These are phyloP conservation scores for Russula emetica DNA, from an alignment of 768 basidiomycete genomes.

Conservation along the genomic window DNA sequence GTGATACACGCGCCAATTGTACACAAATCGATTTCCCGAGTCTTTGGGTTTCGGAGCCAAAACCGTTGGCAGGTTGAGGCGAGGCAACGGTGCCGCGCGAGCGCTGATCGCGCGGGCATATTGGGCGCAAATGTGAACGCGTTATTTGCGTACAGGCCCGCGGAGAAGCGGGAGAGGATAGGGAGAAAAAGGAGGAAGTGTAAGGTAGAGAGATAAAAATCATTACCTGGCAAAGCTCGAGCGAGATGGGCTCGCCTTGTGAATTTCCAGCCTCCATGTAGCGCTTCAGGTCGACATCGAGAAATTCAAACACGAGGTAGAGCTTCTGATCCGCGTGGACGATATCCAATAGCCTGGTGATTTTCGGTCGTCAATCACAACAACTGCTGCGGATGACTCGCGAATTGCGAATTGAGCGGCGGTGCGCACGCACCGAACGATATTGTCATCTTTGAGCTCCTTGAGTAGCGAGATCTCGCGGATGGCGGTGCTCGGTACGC, in stretches of 20 bases:
- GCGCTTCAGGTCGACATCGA: constrained; percentile 93
- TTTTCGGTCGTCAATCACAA: neutral
- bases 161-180: neutral
- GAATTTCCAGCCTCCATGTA: constrained; percentile 90
- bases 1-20: constrained; percentile 6
- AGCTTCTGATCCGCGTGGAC: constrained; percentile 96
- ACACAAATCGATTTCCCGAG: constrained; percentile 6
- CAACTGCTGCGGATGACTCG: neutral
- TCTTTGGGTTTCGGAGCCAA: constrained; percentile 31
- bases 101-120: constrained; percentile 32
- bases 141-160: constrained; percentile 22
- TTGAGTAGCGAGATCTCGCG: constrained; percentile 96
- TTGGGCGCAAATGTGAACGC: constrained; percentile 28
- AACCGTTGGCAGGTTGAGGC: constrained; percentile 4
- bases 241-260: constrained; percentile 64
- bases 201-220: neutral
- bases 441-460: constrained; percentile 93
- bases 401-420: neutral
- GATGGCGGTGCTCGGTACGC: constrained; percentile 96
- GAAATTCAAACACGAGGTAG: constrained; percentile 96
- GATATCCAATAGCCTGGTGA: constrained; percentile 83
- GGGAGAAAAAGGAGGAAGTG: neutral
- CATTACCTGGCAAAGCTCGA: constrained; percentile 76
- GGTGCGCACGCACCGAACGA: constrained; percentile 66
- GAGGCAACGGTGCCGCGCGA: constrained; percentile 14